A percentile compares a stretch with the other conserved stretches of the same genome.
These are phyloP conservation scores for Linnemannia hyalina DNA, from an alignment of 192 early-diverging fungal genomes.

Conservation along the genomic window DNA sequence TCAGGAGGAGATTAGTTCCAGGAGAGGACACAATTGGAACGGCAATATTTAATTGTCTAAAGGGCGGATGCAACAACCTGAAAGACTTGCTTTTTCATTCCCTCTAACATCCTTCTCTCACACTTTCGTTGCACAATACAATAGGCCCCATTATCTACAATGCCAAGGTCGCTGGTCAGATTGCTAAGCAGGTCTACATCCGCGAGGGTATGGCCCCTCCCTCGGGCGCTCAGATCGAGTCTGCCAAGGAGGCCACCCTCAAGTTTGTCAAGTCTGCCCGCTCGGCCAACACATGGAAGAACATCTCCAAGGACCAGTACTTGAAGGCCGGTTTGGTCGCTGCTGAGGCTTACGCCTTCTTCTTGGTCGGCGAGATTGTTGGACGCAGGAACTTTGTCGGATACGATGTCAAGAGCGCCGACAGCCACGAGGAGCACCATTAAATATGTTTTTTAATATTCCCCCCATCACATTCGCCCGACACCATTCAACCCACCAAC, in stretches of 20 bases:
- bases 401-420: slow-evolving; percentile 65
- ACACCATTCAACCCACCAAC: neutral
- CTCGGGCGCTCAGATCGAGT: slow-evolving; percentile 58
- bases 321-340: slow-evolving; percentile 66
- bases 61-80: neutral
- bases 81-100: neutral
- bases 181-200: slow-evolving; percentile 74
- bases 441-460: slow-evolving; percentile 27
- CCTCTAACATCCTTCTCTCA: neutral
- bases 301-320: slow-evolving; percentile 58
- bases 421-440: slow-evolving; percentile 43
- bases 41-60: neutral
- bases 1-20: neutral
- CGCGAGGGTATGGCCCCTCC: slow-evolving; percentile 73
- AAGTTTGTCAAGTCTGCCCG: slow-evolving; percentile 57
- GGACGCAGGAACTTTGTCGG: slow-evolving; percentile 75
- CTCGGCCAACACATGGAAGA: slow-evolving; percentile 58
- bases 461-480: neutral
- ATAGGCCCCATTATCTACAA: slow-evolving; percentile 63
- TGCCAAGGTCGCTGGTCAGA: slow-evolving; percentile 67
- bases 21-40: neutral
- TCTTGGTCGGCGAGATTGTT: slow-evolving; percentile 73
- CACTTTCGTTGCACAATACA: neutral
- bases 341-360: slow-evolving; percentile 70
- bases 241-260: slow-evolving; percentile 60